Conservation (phyloP, 805 yeast species). For the Cyberlindnera sargentensis region DNA sequence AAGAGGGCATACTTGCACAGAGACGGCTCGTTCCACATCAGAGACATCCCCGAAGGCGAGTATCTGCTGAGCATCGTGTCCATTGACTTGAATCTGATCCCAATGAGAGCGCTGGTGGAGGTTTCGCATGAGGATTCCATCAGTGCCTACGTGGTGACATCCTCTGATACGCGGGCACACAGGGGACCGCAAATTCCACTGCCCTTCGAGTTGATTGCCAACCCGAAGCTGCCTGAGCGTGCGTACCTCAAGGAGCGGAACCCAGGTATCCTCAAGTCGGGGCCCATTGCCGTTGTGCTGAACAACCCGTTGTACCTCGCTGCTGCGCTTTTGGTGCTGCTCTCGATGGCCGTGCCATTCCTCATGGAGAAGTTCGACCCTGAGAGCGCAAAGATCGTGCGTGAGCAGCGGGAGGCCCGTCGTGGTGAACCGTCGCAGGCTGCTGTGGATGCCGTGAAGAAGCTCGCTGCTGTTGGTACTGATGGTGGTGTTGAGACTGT, state of each 20-base stretch:
- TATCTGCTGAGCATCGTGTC: conserved; percentile 15
- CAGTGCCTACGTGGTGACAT: conserved; percentile 8
- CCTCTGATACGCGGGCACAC: conserved; percentile 8
- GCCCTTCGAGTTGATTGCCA: conserved; percentile 21
- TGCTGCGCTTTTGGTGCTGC: conserved; percentile 23
- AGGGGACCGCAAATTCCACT: conserved; percentile 4
- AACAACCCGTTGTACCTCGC: conserved; percentile 32
- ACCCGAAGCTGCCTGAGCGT: conserved; percentile 26
- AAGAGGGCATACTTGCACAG: conserved; percentile 6
- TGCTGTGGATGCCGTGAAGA: conserved; percentile 4
- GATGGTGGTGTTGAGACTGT: background rate
- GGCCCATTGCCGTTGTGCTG: conserved; percentile 30
- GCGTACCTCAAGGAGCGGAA: conserved; percentile 27
- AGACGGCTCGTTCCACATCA: conserved; percentile 13
- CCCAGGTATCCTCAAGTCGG: conserved; percentile 27
- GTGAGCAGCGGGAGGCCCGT: conserved; percentile 20
- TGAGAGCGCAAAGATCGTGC: conserved; percentile 30
- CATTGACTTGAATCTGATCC: conserved; percentile 17
- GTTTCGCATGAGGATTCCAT: conserved; percentile 10
- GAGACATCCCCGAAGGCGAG: conserved; percentile 12
- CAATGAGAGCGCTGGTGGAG: conserved; percentile 17
- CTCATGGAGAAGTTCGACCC: conserved; percentile 35
- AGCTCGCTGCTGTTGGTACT: background rate
- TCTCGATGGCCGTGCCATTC: conserved; percentile 26
- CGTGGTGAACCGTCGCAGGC: conserved; percentile 2